Conservation (phyloP, 257 asterid genomes). For the Datura wrightii region DNA sequence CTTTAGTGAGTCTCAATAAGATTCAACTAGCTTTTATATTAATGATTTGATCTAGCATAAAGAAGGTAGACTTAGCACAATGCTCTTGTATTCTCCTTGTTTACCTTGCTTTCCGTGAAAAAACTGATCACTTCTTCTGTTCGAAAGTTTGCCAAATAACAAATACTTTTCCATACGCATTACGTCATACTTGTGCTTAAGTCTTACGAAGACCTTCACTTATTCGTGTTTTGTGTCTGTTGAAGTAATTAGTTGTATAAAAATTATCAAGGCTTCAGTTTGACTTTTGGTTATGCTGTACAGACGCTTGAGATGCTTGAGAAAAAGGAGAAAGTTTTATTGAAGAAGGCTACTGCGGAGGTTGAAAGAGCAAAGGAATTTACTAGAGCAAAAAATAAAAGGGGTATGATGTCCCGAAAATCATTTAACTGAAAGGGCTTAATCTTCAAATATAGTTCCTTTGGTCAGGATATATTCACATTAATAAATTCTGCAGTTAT, state of each 20-base stretch:
- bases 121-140: neutral
- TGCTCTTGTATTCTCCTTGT: neutral
- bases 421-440: neutral
- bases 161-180: neutral
- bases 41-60: neutral
- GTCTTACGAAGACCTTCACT: neutral
- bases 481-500: neutral
- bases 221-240: neutral
- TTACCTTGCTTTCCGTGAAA: neutral
- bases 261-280: constrained; percentile 8
- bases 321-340: constrained; percentile 74
- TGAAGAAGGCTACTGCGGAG: constrained; percentile 72
- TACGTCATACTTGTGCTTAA: neutral
- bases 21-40: neutral
- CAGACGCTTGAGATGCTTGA: constrained; percentile 87
- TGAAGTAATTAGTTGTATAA: neutral
- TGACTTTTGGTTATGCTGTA: constrained; percentile 32
- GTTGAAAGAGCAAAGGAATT: constrained; percentile 80
- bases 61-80: neutral
- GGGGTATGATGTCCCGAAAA: constrained; percentile 51
- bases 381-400: constrained; percentile 75
- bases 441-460: neutral
- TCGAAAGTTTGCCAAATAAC: neutral
- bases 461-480: neutral
- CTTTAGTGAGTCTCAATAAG: constrained; percentile 14